Conservation (phyloP, 2,329 filamentous ascomycete genomes). For the Fonsecaea pugnacius region DNA sequence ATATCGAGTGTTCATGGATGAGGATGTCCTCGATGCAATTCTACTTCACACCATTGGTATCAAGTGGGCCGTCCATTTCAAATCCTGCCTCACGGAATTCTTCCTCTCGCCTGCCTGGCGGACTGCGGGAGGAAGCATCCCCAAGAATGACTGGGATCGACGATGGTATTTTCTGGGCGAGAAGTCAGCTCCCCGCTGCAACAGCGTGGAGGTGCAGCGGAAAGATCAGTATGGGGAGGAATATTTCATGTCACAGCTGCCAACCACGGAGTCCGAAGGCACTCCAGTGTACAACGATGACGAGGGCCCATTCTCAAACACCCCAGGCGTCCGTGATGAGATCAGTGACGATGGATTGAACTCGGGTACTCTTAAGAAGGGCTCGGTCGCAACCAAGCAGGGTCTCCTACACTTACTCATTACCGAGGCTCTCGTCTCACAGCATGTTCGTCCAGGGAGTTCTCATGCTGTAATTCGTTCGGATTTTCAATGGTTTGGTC, state of each 20-base stretch:
- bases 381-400: conserved; percentile 58
- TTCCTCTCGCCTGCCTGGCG: conserved; percentile 50
- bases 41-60: conserved; percentile 61
- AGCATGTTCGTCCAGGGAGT: conserved; percentile 24
- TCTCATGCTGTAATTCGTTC: conserved; percentile 55
- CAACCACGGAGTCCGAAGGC: conserved; percentile 46
- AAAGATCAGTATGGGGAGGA: conserved; percentile 48
- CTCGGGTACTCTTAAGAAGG: conserved; percentile 40
- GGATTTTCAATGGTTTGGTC: conserved; percentile 64
- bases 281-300: conserved; percentile 48
- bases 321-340: too few relatives aligned
- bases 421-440: conserved; percentile 59
- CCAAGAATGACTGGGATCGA: conserved; percentile 47
- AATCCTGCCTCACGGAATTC: conserved; percentile 46
- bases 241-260: conserved; percentile 63
- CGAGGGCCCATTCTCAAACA: conserved; percentile 19
- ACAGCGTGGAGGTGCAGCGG: conserved; percentile 42
- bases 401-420: conserved; percentile 61
- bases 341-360: conserved; percentile 40
- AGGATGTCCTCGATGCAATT: conserved; percentile 61
- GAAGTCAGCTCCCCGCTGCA: conserved; percentile 28
- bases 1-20: conserved; percentile 64
- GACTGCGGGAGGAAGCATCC: conserved; percentile 41
- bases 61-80: conserved; percentile 57
- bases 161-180: conserved; percentile 52